Base-by-base conservation (phyloP, 2,329 filamentous ascomycete species). In the Paraconiothyrium brasiliense region DNA sequence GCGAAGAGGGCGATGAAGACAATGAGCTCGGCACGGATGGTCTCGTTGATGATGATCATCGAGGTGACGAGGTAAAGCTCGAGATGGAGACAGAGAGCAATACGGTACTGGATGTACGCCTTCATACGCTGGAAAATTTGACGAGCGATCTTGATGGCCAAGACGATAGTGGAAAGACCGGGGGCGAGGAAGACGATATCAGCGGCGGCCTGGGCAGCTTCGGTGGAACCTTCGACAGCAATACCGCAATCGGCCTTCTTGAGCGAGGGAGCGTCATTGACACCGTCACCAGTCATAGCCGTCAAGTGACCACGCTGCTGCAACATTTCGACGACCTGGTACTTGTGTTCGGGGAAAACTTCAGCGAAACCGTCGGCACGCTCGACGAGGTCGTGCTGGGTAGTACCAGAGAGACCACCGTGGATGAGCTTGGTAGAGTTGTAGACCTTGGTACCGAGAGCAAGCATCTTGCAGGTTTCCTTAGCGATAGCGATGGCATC, bases 391-490 rank as follows among this genome's bases (percentile, higher is more conserved):
- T 92, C 90, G 82, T 92, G 88, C 81, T 92, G 88, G 63, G 89
- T 89, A 66, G 89, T 87, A 70, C 90, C 90, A 62, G 88, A 86
- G 64, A 92, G 86, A 84, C 90, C 90, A 81, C 90, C 89, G 81
- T 91, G 88, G 71, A 92, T 91, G 68, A 93, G 86, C 81, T 89
- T 90, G 76, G 90, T 88, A 62, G 90, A 92, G 84, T 92, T 91
- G 84, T 92, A 92, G 68, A 93, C 90, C 84, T 92, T 92, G 77
- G 90, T 92, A 71, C 89, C 89, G 62, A 92, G 87, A 68, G 90
- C 89, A 77, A 92, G 85, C 88, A 92, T 92, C 84, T 92, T 91
- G 86, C 90, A 92, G 69, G 90, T 92, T 82, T 92, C 90, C 84
- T 92, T 92, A 62, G 90, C 90, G 68, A 92, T 92, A 71, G 90